Conservation (phyloP, 2,329 filamentous ascomycete species). For the Xylaria sp. region DNA sequence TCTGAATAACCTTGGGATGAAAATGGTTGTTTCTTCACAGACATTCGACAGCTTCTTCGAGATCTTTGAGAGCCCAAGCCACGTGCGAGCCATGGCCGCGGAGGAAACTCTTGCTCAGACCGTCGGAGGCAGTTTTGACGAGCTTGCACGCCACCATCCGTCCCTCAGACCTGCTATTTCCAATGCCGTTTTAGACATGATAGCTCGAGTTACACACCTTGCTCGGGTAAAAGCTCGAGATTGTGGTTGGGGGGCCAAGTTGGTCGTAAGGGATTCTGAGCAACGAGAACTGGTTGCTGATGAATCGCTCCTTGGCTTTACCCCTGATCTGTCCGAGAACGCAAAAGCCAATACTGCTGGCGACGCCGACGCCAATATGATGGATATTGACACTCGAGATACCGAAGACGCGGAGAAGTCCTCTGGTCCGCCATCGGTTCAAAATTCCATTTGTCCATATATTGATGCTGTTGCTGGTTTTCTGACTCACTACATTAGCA, state of each 20-base stretch:
- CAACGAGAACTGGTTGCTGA: constrained; percentile 70
- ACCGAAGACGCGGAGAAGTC: constrained; percentile 38
- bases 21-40: constrained; percentile 83
- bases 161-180: constrained; percentile 82
- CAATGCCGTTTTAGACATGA: constrained; percentile 88
- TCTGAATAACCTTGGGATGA: constrained; percentile 86
- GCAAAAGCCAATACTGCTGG: constrained; percentile 54
- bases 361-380: constrained; percentile 73
- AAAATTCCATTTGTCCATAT: constrained; percentile 70
- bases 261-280: constrained; percentile 71
- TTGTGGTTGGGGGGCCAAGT: constrained; percentile 80
- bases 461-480: constrained; percentile 82
- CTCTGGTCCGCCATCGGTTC: constrained; percentile 38
- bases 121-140: constrained; percentile 89
- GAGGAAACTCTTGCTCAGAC: constrained; percentile 76
- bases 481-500: constrained; percentile 77
- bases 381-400: constrained; percentile 59
- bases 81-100: constrained; percentile 84
- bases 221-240: constrained; percentile 76
- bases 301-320: constrained; percentile 51
- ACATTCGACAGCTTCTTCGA: constrained; percentile 90
- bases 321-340: constrained; percentile 46
- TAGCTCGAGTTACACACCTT: constrained; percentile 80
- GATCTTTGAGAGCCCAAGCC: constrained; percentile 92
- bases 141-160: constrained; percentile 93